Evolutionary conservation across 768 basidiomycete species (phyloP), one percentile per base, ranked within the genome.

Genomic region (Termitomyces sp.): DNA sequence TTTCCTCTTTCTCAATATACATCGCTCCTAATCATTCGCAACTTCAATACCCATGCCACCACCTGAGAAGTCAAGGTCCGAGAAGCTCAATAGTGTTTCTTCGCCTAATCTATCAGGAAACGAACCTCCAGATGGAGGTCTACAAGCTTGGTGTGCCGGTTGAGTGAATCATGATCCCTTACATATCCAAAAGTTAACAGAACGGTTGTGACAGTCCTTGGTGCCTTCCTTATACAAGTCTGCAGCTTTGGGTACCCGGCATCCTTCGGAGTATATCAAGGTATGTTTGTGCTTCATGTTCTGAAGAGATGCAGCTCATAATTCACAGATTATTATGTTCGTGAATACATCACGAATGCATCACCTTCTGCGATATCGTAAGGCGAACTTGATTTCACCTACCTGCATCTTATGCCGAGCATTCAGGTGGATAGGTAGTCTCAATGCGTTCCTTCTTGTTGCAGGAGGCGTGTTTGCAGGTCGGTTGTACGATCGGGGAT

Each of bases 211-310:
- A 46, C 35, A 55, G 45, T 48, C 18, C 11, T 55, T 22, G 54
- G 45, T 28, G 54, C 54, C 10, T 60, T 60, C 60, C 65, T 76
- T 8, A 59, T 74, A 9, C 75, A 76, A 55, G 73, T 76, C 49
- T 67, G 74, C 58, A 71, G 70, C 1, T 75, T 69, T 30, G 74
- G 74, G 68, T 75, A 60, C 48, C 61, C 71, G 10, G 67, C 71
- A 32, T 71, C 74, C 3, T 78, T 74, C 30, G 76, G 76, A 20
- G 76, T 75, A 47, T 78, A 78, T 58, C 76, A 78, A 73, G 75
- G 75, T 70, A 55, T 36, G 49, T 36, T 20, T 13, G 11, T 3
- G 3, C 1, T 10, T 2, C 0, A 24, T 36, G 1, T 22, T 20
- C 11, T 11, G 10, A 9, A 24, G 14, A 36, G 13, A 33, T 22